Conservation (phyloP, 768 basidiomycete species). For the Rhizopogon vesiculosus region DNA sequence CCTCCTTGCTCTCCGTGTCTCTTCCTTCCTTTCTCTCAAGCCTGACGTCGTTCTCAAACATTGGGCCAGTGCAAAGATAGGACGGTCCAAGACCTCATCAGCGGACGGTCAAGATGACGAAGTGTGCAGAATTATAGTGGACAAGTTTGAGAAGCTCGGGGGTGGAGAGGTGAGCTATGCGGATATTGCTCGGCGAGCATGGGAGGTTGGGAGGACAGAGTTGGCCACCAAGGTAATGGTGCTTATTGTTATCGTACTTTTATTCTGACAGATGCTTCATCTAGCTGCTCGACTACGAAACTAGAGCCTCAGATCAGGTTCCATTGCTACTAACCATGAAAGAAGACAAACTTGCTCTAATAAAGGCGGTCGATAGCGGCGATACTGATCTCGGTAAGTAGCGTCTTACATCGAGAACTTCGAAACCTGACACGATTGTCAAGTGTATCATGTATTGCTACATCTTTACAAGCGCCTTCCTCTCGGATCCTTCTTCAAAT, state of each 20-base stretch:
- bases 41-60: conserved; percentile 88
- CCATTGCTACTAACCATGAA: conserved; percentile 93
- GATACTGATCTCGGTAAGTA: conserved; percentile 87
- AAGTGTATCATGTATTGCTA: conserved; percentile 92
- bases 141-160: conserved; percentile 83
- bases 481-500: conserved; percentile 88
- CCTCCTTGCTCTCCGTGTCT: conserved; percentile 87
- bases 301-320: conserved; percentile 86
- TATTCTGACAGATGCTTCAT: not conserved
- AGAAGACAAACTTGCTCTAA: conserved; percentile 81
- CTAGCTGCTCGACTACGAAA: conserved; percentile 88
- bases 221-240: conserved; percentile 75
- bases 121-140: conserved; percentile 78
- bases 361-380: conserved; percentile 90
- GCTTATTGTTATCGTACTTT: not conserved
- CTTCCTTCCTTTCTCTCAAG: conserved; percentile 75
- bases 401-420: not conserved
- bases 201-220: conserved; percentile 78
- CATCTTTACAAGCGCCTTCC: conserved; percentile 80
- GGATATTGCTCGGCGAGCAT: conserved; percentile 90
- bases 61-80: conserved; percentile 94
- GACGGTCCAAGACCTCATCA: conserved; percentile 58
- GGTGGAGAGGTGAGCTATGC: conserved; percentile 84
- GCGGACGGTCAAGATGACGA: conserved; percentile 70
- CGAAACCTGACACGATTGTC: not conserved